Evolutionary conservation across 805 yeast species (phyloP).

Genomic region (Candida ipomoeae): DNA sequence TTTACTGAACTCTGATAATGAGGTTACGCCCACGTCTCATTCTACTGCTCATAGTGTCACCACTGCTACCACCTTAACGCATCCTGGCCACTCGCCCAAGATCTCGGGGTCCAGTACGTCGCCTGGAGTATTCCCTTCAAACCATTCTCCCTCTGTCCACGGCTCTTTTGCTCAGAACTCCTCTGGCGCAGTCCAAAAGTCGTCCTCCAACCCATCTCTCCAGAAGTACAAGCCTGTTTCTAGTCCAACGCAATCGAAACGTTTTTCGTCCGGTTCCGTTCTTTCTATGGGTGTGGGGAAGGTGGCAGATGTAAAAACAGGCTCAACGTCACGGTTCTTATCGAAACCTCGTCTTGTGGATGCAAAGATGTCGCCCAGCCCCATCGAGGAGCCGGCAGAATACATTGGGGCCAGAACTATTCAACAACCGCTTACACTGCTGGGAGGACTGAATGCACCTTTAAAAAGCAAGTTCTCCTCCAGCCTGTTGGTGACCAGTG

Average conservation of each 20-base stretch:
- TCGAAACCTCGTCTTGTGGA: conserved; percentile 16
- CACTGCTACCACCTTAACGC: not conserved
- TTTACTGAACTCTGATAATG: conserved; percentile 14
- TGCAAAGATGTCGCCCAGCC: conserved; percentile 7
- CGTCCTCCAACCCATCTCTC: conserved; percentile 1
- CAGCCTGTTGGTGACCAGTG: conserved; percentile 8
- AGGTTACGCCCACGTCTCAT: conserved; percentile 6
- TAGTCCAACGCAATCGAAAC: conserved; percentile 25
- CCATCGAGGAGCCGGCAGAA: conserved; percentile 8
- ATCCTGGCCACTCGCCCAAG: conserved; percentile 1
- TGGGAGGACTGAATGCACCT: conserved; percentile 1
- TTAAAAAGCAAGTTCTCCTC: conserved; percentile 11
- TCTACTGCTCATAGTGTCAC: not conserved
- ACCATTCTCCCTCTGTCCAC: not conserved
- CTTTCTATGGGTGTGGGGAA: conserved; percentile 43
- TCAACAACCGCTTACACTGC: conserved; percentile 1
- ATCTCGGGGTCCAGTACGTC: not conserved
- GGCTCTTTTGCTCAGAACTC: conserved; percentile 4
- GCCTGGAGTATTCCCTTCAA: not conserved
- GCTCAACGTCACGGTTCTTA: conserved; percentile 7
- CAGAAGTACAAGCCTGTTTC: conserved; percentile 6
- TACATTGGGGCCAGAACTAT: not conserved
- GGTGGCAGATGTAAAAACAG: conserved; percentile 19
- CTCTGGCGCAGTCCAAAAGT: not conserved
- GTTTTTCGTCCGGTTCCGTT: conserved; percentile 36